Evolutionary conservation across 306 rosid species (phyloP), one percentile per base, ranked within the genome.

Genomic region (Elaeagnus macrophylla): DNA sequence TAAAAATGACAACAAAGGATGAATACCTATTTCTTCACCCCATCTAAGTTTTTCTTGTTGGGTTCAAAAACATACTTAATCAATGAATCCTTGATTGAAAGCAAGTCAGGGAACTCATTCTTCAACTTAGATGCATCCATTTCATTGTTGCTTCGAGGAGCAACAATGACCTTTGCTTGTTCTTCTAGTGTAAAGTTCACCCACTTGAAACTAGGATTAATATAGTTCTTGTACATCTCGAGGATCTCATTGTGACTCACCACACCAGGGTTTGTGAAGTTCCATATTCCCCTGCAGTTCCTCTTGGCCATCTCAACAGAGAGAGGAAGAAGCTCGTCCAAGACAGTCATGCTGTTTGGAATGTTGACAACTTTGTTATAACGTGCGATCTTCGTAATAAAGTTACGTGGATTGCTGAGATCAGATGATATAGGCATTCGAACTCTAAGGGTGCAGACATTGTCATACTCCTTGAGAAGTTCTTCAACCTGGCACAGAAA

Each of bases 381-480:
- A 32, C 96, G 96, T 14, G 89, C 66, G 42, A 88, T 88, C 82
- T 88, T 88, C 9, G 96, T 84, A 9, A 88, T 88, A 85, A 88
- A 88, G 54, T 88, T 88, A 62, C 96, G 87, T 0, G 94, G 94
- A 59, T 88, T 88, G 59, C 70, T 88, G 61, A 88, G 72, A 75
- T 88, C 96, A 6, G 94, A 88, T 48, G 96, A 81, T 57, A 84
- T 88, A 8, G 96, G 94, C 96, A 88, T 88, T 64, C 94, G 79
- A 42, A 88, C 96, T 67, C 96, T 64, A 12, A 88, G 89, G 37
- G 90, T 88, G 89, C 96, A 88, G 51, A 88, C 96, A 55, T 84
- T 88, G 80, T 84, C 90, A 36, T 73, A 88, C 51, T 88, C 96
- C 19, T 65, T 84, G 81, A 88, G 69, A 14, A 88, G 94, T 62